Evolutionary conservation across 139 green algal species (phyloP), one percentile per base, ranked within the genome.

Genomic region (Chlamydomonas urium): DNA sequence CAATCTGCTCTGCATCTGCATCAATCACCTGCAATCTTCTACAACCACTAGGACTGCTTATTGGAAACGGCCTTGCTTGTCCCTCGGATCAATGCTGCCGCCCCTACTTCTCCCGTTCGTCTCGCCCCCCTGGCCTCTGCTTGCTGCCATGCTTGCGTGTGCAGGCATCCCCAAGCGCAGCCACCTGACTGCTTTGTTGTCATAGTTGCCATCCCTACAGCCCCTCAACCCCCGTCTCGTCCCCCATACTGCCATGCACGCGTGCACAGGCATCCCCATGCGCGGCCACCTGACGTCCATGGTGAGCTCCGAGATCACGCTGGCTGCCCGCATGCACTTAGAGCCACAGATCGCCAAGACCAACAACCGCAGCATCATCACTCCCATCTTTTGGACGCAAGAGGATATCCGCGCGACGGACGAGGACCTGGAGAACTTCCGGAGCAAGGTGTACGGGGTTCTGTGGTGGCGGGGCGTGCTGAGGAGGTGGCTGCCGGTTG

Each of bases 191-290:
- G 10, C 17, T 53, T 53, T 53, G 42, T 53, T 53, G 42, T 17
- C 42, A 53, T n/a, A n/a, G n/a, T n/a, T n/a, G n/a, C 42, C 42
- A 53, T 17, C 42, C 42, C 10, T 17, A 53, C 42, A 53, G 42
- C 42, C 42, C 42, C 42, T 17, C 42, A 53, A 17, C 42, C 42
- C 10, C 42, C 42, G 14, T 53, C 42, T 31, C 53, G 10, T 17
- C 5, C 17, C 19, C 19, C 17, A 8, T 31, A 8, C 29, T 21
- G 8, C 60, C 33, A 26, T n/a, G n/a, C n/a, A n/a, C n/a, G n/a
- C n/a, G n/a, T n/a, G n/a, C n/a, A 26, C 60, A 74, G 68, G 68
- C 23, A 53, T 74, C 4, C 50, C 50, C 4, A 65, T 74, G 48
- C 68, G 48, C 31, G 68, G 31, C 23, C 4, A 24, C 48, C 66